Base-by-base conservation (phyloP, 176 grass and related monocot genomes). In the Aegilops umbellulata region DNA sequence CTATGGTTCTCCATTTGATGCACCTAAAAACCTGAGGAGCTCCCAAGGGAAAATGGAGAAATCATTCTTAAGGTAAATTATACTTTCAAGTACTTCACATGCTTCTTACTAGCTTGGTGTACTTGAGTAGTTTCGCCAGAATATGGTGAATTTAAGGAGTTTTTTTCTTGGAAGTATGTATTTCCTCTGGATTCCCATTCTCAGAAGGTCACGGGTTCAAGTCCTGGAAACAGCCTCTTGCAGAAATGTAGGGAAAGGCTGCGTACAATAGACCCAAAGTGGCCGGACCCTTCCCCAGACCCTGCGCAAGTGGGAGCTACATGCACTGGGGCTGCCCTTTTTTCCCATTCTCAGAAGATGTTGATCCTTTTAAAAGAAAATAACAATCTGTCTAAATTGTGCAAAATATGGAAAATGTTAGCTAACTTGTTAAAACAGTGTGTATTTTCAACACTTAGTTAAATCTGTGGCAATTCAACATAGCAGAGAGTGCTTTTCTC, bases 41-140 rank as follows among this genome's bases (percentile, higher is more conserved):
- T 97, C 97, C 69, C 97, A 99, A 91, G 97, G 97, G 35, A 99
- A 99, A 91, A 88, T 94, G 90, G 97, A 99, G 85, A 99, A 99
- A 90, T 99, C 97, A 84, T 97, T 96, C 77, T 90, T 99, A 85
- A 99, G 97, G 97, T 99, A 88, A 88, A 26, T 71, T 25, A 1
- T 76, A 66, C 27, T 76, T 83, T 67, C 44, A 79, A 75, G 17
- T 60, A 60, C 29, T 83, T 44, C 51, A 31, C 16, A 53, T 6
- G 16, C 16, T 53, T 53, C 15, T 53, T 53, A 53, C 67, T 82
- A 62, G 60, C 10, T 35, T 86, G 73, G 29, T n/a, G 63, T 86
- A 32, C 30, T 78, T 90, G 1, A 82, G 36, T 67, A 69, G 36
- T 78, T 82, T 26, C 3, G n/a, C 60, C 9, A 47, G 14, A 53